These are phyloP conservation scores for Aspergillus sp. DNA, from an alignment of 2,329 filamentous ascomycete species.

Conservation along the genomic window DNA sequence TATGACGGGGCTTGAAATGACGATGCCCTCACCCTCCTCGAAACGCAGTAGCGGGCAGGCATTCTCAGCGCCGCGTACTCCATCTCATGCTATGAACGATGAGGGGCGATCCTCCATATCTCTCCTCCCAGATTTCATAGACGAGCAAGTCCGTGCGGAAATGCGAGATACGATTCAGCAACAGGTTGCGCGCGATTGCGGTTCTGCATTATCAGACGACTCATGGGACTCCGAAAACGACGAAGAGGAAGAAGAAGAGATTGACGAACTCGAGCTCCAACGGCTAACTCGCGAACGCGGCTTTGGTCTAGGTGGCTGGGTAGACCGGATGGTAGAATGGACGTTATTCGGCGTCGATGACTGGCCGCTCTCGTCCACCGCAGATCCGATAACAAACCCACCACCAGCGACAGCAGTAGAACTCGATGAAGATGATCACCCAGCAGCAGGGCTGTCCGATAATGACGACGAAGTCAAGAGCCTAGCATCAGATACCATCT, in stretches of 20 bases:
- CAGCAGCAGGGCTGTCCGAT: conserved; percentile 16
- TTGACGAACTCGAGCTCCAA: conserved; percentile 56
- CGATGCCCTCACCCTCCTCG: background rate
- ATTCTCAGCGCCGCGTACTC: background rate
- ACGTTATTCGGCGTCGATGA: conserved; percentile 56
- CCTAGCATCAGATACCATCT: conserved; percentile 21
- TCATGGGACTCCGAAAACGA: conserved; percentile 21
- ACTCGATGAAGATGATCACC: conserved; percentile 1
- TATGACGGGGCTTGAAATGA: conserved; percentile 19
- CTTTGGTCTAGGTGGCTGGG: conserved; percentile 56
- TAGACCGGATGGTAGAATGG: conserved; percentile 60
- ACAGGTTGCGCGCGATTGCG: conserved; percentile 18
- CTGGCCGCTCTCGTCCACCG: conserved; percentile 22
- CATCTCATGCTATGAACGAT: background rate
- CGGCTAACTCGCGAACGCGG: conserved; percentile 52
- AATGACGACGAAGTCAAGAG: background rate
- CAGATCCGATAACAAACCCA: background rate
- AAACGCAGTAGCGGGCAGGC: background rate
- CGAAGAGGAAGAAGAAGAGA: conserved; percentile 23
- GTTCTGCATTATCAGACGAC: conserved; percentile 12
- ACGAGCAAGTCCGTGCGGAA: conserved; percentile 42
- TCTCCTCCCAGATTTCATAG: conserved; percentile 52
- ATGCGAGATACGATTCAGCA: conserved; percentile 33
- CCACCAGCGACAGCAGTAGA: background rate
- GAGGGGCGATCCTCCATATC: conserved; percentile 13